A percentile compares a stretch with the other conserved stretches of the same genome.
Conservation (phyloP, 768 basidiomycete species). For the Tylopilus cervinicoccineus region DNA sequence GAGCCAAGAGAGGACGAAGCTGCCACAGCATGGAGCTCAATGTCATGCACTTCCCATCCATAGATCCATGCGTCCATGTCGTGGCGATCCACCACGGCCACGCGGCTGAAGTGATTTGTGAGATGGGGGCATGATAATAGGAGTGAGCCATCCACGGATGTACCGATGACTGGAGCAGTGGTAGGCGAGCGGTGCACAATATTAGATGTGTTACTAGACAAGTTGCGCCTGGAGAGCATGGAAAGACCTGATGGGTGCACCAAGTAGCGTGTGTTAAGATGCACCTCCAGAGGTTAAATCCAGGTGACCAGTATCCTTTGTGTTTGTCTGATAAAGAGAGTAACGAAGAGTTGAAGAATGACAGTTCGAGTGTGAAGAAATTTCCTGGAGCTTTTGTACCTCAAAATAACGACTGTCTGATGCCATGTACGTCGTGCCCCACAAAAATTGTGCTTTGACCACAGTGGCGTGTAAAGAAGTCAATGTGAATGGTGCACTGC, state of each 20-base stretch:
- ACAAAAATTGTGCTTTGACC: constrained; percentile 17
- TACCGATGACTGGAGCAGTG: background rate
- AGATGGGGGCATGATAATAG: constrained; percentile 8
- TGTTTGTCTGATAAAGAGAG: background rate
- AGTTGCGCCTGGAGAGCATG: constrained; percentile 3
- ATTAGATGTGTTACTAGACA: constrained; percentile 9
- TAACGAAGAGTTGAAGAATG: constrained; percentile 7
- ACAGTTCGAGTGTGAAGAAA: background rate
- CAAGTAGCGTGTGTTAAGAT: constrained; percentile 8
- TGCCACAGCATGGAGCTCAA: constrained; percentile 4
- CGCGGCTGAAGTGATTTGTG: constrained; percentile 13
- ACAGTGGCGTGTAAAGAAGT: constrained; percentile 7
- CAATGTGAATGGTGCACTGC: constrained; percentile 18
- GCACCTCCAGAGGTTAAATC: background rate
- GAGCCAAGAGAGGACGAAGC: constrained; percentile 10
- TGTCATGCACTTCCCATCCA: constrained; percentile 9
- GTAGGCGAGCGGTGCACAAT: background rate
- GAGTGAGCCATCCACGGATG: constrained; percentile 1
- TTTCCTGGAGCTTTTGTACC: constrained; percentile 17
- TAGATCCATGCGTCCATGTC: constrained; percentile 23
- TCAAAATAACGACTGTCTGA: constrained; percentile 7
- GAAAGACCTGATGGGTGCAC: constrained; percentile 9
- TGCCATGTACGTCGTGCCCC: constrained; percentile 4
- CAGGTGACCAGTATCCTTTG: background rate
- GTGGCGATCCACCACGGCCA: constrained; percentile 23